Evolutionary conservation across 2,329 filamentous ascomycete genomes (phyloP).

Genomic region (Aspergillus ibericus): DNA sequence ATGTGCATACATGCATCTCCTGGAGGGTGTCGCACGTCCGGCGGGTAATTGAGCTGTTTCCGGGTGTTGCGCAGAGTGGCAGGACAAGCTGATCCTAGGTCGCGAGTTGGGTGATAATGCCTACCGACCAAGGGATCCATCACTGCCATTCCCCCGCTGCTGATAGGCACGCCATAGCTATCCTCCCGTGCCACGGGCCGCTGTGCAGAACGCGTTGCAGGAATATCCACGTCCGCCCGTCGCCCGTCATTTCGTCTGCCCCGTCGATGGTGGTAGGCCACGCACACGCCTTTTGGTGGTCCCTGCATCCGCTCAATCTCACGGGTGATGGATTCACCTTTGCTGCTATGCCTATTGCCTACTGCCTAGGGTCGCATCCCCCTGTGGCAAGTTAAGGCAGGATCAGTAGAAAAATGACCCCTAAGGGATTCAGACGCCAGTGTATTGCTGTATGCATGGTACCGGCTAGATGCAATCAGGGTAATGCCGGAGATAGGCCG

Average conservation of each 20-base stretch:
- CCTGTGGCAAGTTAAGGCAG: too few relatives aligned
- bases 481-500: neutral
- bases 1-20: too few relatives aligned
- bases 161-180: too few relatives aligned
- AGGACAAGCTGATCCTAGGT: too few relatives aligned
- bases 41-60: too few relatives aligned
- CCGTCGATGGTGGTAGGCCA: neutral
- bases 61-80: too few relatives aligned
- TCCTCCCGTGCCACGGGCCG: slow-evolving; percentile 6
- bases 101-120: too few relatives aligned
- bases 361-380: too few relatives aligned
- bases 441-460: neutral
- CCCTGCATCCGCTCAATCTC: neutral
- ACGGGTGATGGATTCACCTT: neutral
- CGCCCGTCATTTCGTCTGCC: neutral
- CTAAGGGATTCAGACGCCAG: neutral
- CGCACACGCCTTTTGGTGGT: neutral
- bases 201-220: slow-evolving; percentile 6
- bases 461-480: neutral
- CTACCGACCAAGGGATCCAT: too few relatives aligned
- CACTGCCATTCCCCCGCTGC: too few relatives aligned
- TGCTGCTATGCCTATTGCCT: too few relatives aligned
- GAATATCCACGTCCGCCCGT: neutral
- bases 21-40: too few relatives aligned
- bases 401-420: neutral